Conservation (phyloP, 257 asterid species). For the Capsicum rhomboideum region DNA sequence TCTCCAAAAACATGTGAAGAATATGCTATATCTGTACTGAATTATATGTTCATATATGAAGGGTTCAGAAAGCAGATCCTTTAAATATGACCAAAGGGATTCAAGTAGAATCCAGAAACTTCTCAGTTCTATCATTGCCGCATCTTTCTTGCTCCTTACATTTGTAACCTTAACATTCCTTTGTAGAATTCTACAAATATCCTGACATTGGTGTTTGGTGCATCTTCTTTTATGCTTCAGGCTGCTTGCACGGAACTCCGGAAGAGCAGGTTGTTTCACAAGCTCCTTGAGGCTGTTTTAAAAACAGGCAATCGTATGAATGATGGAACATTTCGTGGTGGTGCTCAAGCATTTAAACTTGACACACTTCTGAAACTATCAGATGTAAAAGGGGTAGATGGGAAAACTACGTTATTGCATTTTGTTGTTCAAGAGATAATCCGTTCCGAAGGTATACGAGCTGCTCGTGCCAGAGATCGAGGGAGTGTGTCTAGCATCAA, state of each 20-base stretch:
- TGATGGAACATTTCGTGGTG: constrained; percentile 86
- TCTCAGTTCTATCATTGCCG: not conserved
- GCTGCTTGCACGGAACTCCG: constrained; percentile 85
- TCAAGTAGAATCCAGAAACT: no score
- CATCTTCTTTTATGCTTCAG: constrained; percentile 27
- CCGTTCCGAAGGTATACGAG: constrained; percentile 79
- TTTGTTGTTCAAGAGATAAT: constrained; percentile 84
- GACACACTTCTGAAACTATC: constrained; percentile 77
- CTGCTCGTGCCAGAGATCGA: constrained; percentile 49
- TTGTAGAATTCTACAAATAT: not conserved
- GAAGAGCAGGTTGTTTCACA: constrained; percentile 68
- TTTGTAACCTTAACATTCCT: not conserved
- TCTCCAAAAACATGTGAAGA: no score
- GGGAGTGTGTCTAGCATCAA: constrained; percentile 33
- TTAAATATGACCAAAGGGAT: no score
- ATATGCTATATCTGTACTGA: no score
- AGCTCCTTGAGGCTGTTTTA: constrained; percentile 87
- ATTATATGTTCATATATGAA: no score
- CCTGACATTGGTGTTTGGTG: not conserved
- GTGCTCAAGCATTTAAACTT: constrained; percentile 93
- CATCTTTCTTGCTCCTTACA: not conserved
- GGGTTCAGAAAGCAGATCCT: no score
- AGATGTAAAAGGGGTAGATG: constrained; percentile 86
- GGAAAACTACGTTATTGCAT: constrained; percentile 81
- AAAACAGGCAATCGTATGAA: constrained; percentile 97